These are phyloP conservation scores for Xerocomellus chrysenteron DNA, from an alignment of 768 basidiomycete genomes.

Conservation along the genomic window DNA sequence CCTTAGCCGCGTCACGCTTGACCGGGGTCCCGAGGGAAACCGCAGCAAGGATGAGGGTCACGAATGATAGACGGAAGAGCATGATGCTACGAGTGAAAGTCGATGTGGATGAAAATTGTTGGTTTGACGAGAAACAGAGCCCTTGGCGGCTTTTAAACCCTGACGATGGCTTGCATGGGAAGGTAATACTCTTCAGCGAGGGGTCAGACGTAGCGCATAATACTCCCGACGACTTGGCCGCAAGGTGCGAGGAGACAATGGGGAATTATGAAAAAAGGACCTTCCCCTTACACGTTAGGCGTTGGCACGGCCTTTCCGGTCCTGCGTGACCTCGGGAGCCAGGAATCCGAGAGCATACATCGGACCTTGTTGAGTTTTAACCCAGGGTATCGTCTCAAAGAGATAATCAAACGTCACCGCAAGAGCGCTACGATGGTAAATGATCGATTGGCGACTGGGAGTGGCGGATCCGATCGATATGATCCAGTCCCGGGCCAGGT, in stretches of 20 bases:
- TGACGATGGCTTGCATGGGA: not conserved
- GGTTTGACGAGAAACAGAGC: not conserved
- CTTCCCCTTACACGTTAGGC: not conserved
- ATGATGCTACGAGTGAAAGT: not conserved
- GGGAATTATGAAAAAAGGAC: not conserved
- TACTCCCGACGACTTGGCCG: not conserved
- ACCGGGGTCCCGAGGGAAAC: constrained; percentile 10
- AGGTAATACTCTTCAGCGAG: not conserved
- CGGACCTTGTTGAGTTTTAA: not conserved
- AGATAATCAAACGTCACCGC: not conserved
- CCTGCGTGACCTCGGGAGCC: not conserved
- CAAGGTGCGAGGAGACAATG: not conserved
- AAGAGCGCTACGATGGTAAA: not conserved
- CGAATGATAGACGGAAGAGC: constrained; percentile 11
- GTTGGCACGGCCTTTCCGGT: not conserved
- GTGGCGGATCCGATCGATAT: not conserved
- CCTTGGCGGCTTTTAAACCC: not conserved
- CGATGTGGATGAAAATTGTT: not conserved
- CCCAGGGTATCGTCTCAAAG: not conserved
- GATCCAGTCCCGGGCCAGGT: not conserved
- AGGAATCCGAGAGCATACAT: not conserved
- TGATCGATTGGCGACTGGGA: too few relatives aligned
- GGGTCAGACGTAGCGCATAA: not conserved
- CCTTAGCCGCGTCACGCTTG: not conserved
- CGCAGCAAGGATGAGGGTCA: constrained; percentile 10